Percentiles rank a stretch among this genome's conserved stretches.
These are phyloP conservation scores for Ceratobasidium sp. DNA, from an alignment of 1,284 basidiomycete genomes.

Conservation along the genomic window DNA sequence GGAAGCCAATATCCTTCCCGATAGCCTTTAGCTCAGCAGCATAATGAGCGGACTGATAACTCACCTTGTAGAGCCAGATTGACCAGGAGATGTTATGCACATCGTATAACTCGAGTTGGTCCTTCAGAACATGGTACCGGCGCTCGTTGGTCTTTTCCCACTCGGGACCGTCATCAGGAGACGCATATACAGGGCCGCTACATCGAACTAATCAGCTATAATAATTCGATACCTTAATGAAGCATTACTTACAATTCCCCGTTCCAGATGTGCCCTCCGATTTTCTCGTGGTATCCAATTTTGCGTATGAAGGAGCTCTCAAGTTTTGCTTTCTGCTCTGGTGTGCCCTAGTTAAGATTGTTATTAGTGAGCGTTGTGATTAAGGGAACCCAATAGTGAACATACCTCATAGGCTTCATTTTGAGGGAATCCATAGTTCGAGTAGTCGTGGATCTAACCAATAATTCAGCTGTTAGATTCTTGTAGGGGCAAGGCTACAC, in stretches of 20 bases:
- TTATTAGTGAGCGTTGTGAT: not conserved
- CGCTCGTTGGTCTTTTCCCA: slow-evolving; percentile 57
- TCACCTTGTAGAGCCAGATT: slow-evolving; percentile 58
- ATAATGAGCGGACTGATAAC: not conserved
- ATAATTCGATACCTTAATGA: not conserved
- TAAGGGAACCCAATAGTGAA: not conserved
- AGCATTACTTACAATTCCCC: slow-evolving; percentile 55
- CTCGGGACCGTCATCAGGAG: slow-evolving; percentile 50
- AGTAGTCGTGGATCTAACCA: slow-evolving; percentile 56
- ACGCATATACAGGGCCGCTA: slow-evolving; percentile 49
- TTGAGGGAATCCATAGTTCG: slow-evolving; percentile 56
- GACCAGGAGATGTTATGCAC: slow-evolving; percentile 53
- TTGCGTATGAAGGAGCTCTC: slow-evolving; percentile 50
- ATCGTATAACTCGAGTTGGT: slow-evolving; percentile 57
- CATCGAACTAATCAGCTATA: not conserved
- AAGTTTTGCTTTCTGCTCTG: slow-evolving; percentile 51
- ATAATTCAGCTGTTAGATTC: not conserved
- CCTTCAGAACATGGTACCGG: slow-evolving; percentile 55
- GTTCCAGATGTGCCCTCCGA: slow-evolving; percentile 51
- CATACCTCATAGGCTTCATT: slow-evolving; percentile 51
- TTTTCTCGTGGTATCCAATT: slow-evolving; percentile 50
- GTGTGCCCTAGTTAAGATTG: slow-evolving; percentile 39
- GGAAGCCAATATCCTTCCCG: slow-evolving; percentile 55
- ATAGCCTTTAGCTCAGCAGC: not conserved
- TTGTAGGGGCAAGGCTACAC: not conserved